Evolutionary conservation across 192 early-diverging fungal genomes (phyloP).

Genomic region (Backusella tuberculispora): DNA sequence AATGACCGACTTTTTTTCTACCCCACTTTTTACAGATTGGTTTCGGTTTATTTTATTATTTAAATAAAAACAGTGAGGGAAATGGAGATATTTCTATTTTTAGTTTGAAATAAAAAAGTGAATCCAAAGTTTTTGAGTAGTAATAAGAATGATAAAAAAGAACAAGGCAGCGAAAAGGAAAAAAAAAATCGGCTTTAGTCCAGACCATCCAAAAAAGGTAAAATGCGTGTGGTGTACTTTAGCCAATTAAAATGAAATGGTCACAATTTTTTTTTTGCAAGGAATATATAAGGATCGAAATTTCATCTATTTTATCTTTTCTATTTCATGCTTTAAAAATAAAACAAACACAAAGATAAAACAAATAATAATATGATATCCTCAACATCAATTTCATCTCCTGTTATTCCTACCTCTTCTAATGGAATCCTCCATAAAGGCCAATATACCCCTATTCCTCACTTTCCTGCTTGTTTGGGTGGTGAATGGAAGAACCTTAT

Average conservation of each 20-base stretch:
- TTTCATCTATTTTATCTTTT: conserved; percentile 1
- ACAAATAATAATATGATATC: not conserved
- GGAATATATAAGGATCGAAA: conserved; percentile 9
- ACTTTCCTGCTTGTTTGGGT: conserved; percentile 33
- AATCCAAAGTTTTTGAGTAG: not conserved
- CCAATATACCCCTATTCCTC: conserved; percentile 32
- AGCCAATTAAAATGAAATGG: not conserved
- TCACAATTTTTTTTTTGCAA: not conserved
- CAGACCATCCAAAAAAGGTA: conserved; percentile 2
- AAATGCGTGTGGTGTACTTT: not conserved
- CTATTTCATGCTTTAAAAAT: not conserved
- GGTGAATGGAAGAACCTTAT: conserved; percentile 33
- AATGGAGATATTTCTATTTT: conserved; percentile 13
- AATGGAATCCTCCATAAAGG: not conserved
- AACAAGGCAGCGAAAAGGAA: not conserved
- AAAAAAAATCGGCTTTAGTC: not conserved
- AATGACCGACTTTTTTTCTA: not conserved
- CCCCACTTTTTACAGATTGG: not conserved
- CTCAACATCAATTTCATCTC: conserved; percentile 18
- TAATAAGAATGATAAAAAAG: not conserved
- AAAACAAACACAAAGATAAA: not conserved
- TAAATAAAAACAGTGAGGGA: not conserved
- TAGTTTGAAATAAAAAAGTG: not conserved
- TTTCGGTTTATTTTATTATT: not conserved
- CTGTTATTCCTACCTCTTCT: conserved; percentile 1